Evolutionary conservation across 108 stramenopile species (phyloP), one percentile per base, ranked within the genome.

Genomic region (Aurantiochytrium sp.): DNA sequence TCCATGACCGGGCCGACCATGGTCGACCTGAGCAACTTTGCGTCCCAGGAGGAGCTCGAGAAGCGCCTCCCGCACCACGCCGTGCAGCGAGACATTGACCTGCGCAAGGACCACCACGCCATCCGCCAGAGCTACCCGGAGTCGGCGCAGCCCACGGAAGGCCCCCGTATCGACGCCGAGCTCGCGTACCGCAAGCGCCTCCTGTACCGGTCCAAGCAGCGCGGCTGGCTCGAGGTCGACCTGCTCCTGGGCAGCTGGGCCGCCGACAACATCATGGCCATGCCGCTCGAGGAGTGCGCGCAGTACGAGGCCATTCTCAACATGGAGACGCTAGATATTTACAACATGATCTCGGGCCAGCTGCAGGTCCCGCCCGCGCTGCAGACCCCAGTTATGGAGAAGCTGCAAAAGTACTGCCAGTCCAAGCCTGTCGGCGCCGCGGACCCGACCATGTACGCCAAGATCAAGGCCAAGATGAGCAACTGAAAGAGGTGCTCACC

Each of bases 221-320:
- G 99, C 3, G 99, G 99, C 39, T 99, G 99, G 96, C 90, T 97
- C 24, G 96, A 97, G 91, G 98, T 99, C 8, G 99, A 99, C 91
- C 87, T 99, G 4, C 90, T 99, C 22, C 89, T 99, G 69, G 99
- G 99, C 36, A 97, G 97, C 4, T 99, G 97, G 97, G 99, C 99
- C 36, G 89, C 89, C 55, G 92, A 96, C 73, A 93, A 98, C 91
- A 98, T 99, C 0, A 90, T 93, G 12, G 68, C 24, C 2, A 89
- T 99, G 22, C 68, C 91, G 3, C 55, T 86, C 19, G 91, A 92
- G 42, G 96, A 99, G 89, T 81, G 97, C 48, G 96, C 97, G 87
- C 88, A 98, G 55, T 99, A 95, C 90, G 98, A 99, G 90, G 90
- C 91, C 54, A 97, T 99, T 89, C 96, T 99, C 0, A 98, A 99